These are phyloP conservation scores for Fraxinus platypoda DNA, from an alignment of 305 asterid genomes.

Conservation along the genomic window DNA sequence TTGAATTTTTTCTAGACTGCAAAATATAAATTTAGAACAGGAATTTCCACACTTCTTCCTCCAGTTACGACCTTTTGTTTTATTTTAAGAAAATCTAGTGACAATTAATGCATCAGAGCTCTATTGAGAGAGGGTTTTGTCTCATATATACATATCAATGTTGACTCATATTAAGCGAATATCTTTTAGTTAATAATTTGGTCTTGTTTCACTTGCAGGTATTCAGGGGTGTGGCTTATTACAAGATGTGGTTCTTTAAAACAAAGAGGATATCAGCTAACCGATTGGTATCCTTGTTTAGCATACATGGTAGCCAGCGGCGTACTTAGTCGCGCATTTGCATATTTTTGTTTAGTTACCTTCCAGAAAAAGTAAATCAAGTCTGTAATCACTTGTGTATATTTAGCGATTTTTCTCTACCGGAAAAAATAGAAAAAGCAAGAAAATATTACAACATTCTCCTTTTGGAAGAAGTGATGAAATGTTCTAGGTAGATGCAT, in stretches of 20 bases:
- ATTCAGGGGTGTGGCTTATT: conserved; percentile 68
- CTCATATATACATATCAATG: neutral
- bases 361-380: conserved; percentile 68
- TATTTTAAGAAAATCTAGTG: neutral
- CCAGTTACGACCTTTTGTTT: neutral
- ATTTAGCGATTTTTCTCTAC: neutral
- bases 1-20: neutral
- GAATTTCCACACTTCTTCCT: neutral
- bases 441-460: neutral
- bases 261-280: conserved; percentile 41
- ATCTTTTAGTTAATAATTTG: neutral
- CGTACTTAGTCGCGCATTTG: conserved; percentile 43
- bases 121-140: neutral
- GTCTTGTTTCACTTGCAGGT: conserved; percentile 34
- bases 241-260: conserved; percentile 62
- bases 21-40: neutral
- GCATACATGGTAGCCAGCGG: conserved; percentile 48
- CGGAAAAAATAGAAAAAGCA: neutral
- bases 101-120: neutral
- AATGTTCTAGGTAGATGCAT: neutral
- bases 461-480: neutral
- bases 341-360: conserved; percentile 53
- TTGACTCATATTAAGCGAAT: neutral
- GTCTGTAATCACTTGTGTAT: neutral
- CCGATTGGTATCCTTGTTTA: conserved; percentile 45